Evolutionary conservation across 2,329 filamentous ascomycete genomes (phyloP), one percentile per base, ranked within the genome.

Genomic region (Pseudogymnoascus sp.): DNA sequence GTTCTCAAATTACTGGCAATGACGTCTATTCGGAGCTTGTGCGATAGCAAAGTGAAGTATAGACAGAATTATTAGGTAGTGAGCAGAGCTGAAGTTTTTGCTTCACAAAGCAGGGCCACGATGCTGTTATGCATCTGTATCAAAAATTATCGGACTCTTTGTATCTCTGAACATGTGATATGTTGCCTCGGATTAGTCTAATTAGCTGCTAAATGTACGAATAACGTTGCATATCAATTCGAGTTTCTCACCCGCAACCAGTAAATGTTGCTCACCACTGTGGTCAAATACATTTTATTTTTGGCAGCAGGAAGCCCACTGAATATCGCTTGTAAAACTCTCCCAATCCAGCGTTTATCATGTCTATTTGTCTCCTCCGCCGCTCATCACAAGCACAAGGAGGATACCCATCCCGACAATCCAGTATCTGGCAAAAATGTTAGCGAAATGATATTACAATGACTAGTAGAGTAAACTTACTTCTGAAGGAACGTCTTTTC

Each of bases 401-500:
- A 57, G 55, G 33, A 57, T 57, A 57, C 55, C 55, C 30, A 57
- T 23, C 7, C 55, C 55, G 15, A 57, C n/a, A 30, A 57, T 37
- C 55, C 55, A 57, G 35, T 57, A 57, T 37, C 55, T 57, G 35
- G n/a, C 18, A 34, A 38, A 38, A 37, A 38, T 23, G 26, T 57
- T 57, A 38, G 19, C 18, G 15, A 38, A 15, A 23, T 15, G 33
- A 12, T 38, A 13, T 59, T 28, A 26, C 15, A 26, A 19, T 1
- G 9, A 19, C 18, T 6, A 18, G 15, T 23, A 9, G 21, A 13
- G 28, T 19, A 10, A 45, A 76, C 79, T 67, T 76, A 86, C 84
- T 85, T 87, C 72, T 87, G 84, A 60, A 88, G 69, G 63, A 88
- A 77, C 1, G 80, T 77, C 78, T 86, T 88, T 74, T 87, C 82